These are phyloP conservation scores for Syncephalastrum monosporum DNA, from an alignment of 371 early-diverging fungal genomes.

Conservation along the genomic window DNA sequence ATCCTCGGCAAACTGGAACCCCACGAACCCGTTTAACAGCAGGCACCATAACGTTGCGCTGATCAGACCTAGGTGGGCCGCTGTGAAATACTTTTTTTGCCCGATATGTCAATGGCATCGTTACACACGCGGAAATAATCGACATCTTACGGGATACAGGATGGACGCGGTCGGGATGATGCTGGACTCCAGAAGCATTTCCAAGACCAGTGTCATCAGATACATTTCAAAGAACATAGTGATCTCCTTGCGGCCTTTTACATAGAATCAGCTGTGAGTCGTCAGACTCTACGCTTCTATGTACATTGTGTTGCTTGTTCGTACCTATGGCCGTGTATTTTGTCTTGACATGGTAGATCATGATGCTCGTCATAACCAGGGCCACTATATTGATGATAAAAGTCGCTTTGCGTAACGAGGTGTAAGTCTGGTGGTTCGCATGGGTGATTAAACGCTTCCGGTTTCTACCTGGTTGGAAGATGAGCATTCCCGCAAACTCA, in stretches of 20 bases:
- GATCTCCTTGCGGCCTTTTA: constrained; percentile 82
- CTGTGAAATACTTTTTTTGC: constrained; percentile 69
- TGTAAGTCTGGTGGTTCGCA: constrained; percentile 1
- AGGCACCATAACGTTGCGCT: constrained; percentile 80
- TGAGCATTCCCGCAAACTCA: constrained; percentile 68
- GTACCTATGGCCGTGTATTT: constrained; percentile 93
- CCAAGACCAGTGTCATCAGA: constrained; percentile 65
- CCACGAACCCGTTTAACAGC: constrained; percentile 86
- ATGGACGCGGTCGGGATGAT: constrained; percentile 75
- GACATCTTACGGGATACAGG: constrained; percentile 66
- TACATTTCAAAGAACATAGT: constrained; percentile 90
- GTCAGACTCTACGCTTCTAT: constrained; percentile 16
- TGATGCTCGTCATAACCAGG: constrained; percentile 82
- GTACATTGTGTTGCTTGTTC: neutral
- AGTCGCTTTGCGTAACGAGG: constrained; percentile 41
- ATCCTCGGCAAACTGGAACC: constrained; percentile 92
- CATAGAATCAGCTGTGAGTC: constrained; percentile 4
- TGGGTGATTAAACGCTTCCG: neutral
- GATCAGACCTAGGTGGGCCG: constrained; percentile 71
- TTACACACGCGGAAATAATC: neutral
- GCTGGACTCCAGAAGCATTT: constrained; percentile 77
- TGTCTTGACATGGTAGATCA: constrained; percentile 87
- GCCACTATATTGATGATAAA: constrained; percentile 78
- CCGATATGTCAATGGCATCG: neutral
- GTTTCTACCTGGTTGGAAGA: constrained; percentile 84